Conservation (phyloP, 2,329 filamentous ascomycete species). For the Cercospora zeina region DNA sequence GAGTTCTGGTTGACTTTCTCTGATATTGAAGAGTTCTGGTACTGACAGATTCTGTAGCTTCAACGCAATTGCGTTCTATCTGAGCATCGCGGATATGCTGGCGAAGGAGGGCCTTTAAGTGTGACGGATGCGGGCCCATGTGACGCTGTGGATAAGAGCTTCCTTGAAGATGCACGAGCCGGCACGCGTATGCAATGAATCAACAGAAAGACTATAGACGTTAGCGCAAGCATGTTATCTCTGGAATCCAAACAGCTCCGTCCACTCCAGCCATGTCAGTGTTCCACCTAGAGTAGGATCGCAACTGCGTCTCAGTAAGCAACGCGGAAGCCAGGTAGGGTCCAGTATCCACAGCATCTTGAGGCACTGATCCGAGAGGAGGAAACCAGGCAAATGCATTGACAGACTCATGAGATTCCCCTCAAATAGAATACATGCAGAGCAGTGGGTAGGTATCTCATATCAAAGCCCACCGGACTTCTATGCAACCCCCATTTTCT, state of each 20-base stretch:
- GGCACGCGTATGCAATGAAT: neutral
- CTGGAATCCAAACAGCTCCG: neutral
- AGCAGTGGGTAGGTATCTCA: neutral
- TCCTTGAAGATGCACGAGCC: neutral
- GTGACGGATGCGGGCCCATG: neutral
- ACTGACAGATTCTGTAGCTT: conserved; percentile 47
- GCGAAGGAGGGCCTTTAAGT: conserved; percentile 41
- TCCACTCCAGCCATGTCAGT: neutral
- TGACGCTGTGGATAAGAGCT: neutral
- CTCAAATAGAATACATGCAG: neutral
- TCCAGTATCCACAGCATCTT: neutral
- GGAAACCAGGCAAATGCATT: neutral
- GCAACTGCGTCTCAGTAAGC: neutral
- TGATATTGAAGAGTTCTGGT: neutral
- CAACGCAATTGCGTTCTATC: conserved; percentile 64
- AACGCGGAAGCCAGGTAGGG: neutral
- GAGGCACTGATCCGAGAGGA: neutral
- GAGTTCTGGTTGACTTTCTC: neutral
- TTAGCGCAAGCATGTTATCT: too few species aligned
- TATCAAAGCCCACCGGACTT: neutral
- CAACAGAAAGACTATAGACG: too few species aligned
- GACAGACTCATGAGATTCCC: neutral
- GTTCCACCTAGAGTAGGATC: neutral
- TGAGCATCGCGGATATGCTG: conserved; percentile 60
- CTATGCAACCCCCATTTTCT: neutral